A percentile compares a stretch with the other conserved stretches of the same genome.
Conservation (phyloP, 345 rosid species). For the Punica granatum region DNA sequence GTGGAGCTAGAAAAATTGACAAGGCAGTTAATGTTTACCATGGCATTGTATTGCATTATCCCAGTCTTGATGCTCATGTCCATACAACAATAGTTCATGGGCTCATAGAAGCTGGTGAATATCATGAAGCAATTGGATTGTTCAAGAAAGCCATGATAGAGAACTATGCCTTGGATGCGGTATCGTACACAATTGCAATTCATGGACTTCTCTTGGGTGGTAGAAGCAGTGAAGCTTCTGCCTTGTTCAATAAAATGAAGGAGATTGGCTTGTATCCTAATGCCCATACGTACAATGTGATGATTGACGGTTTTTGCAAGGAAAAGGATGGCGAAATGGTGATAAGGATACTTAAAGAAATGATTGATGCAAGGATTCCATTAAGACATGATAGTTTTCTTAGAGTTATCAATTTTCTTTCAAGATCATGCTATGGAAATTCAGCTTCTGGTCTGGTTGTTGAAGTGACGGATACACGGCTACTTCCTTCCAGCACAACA, state of each 20-base stretch:
- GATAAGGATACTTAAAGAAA: conserved; percentile 34
- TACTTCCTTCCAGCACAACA: conserved; percentile 18
- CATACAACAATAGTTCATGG: conserved; percentile 48
- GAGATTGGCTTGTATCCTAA: conserved; percentile 40
- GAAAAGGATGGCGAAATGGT: conserved; percentile 41
- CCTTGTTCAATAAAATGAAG: conserved; percentile 42
- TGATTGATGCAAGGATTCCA: conserved; percentile 36
- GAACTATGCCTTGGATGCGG: conserved; percentile 46
- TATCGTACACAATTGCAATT: conserved; percentile 56
- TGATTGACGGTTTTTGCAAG: conserved; percentile 42
- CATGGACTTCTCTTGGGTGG: conserved; percentile 47
- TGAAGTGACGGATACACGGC: conserved; percentile 27
- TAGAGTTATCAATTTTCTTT: conserved; percentile 24
- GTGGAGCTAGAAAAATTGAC: conserved; percentile 25
- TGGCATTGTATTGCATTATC: conserved; percentile 21
- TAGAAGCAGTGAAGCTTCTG: conserved; percentile 43
- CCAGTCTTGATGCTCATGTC: conserved; percentile 47
- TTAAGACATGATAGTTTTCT: conserved; percentile 24
- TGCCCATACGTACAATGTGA: conserved; percentile 25
- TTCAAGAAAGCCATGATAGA: conserved; percentile 36
- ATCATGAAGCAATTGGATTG: conserved; percentile 32
- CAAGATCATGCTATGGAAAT: conserved; percentile 17
- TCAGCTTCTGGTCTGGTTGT: conserved; percentile 23
- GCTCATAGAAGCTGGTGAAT: conserved; percentile 41
- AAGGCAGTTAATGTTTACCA: conserved; percentile 47